Evolutionary conservation across 1,284 basidiomycete genomes (phyloP), one percentile per base, ranked within the genome.

Genomic region (Rhodotorula mucilaginosa): DNA sequence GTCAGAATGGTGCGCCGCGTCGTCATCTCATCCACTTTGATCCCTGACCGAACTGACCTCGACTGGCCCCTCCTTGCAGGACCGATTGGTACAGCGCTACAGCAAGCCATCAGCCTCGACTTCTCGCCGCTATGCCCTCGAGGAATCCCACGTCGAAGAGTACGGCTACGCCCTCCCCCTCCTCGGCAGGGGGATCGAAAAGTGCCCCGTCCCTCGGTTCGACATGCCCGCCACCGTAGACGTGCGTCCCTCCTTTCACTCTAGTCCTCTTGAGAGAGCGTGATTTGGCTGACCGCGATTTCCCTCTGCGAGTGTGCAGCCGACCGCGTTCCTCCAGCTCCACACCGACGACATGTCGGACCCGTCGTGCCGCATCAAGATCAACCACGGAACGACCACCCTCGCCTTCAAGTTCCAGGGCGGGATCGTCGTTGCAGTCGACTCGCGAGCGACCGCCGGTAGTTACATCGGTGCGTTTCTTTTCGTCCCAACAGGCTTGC

Each of bases 371-470:
- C 89, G 87, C 82, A 99, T 99, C 84, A 99, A 99, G 86, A 94
- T 99, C 76, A 90, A 94, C 79, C 97, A 99, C 83, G 97, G 97
- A 79, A 99, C 97, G 23, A 99, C 97, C 6, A 99, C 97, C 6
- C 87, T 99, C 60, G 97, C 97, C 15, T 99, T 99, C 87, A 87
- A 93, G 80, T 99, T 91, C 85, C 84, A 92, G 80, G 97, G 96
- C 56, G 97, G 97, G 66, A 95, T 99, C 75, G 96, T 99, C 72
- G 96, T 99, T 31, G 92, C 93, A 44, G 97, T 99, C 46, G 97
- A 99, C 82, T 99, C 96, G 58, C 85, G 97, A 81, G 97, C 97
- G 51, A 99, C 96, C 12, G 93, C 96, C 31, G 97, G 97, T 79
- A 93, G 89, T 82, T 99, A 99, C 82, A 88, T 99, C 80, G 96